These are phyloP conservation scores for Gardenia jasminoides DNA, from an alignment of 257 asterid genomes.

Conservation along the genomic window DNA sequence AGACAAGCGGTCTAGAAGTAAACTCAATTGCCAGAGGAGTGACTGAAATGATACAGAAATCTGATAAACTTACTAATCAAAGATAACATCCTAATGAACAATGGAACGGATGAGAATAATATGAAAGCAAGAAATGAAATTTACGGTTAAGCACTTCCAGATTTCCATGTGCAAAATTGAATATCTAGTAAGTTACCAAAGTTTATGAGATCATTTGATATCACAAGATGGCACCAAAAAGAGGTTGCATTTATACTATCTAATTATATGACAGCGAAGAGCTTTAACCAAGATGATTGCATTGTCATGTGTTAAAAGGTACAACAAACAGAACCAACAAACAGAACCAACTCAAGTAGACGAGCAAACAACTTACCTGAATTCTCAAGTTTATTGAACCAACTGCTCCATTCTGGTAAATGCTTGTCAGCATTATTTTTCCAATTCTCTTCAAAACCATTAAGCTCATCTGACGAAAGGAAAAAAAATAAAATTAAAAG, in stretches of 20 bases:
- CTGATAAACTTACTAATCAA: too few species aligned
- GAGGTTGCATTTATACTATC: too few species aligned
- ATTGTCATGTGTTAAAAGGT: neutral
- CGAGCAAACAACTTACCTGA: constrained; percentile 33
- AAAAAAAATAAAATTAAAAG: constrained; percentile 3
- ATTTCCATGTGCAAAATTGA: neutral
- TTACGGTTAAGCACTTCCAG: too few species aligned
- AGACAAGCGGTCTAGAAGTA: too few species aligned
- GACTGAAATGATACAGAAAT: too few species aligned
- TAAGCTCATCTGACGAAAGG: constrained; percentile 55
- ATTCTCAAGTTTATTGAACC: constrained; percentile 57
- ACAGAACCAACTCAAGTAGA: too few species aligned
- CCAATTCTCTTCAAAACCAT: constrained; percentile 74
- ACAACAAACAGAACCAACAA: neutral
- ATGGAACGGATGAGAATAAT: too few species aligned
- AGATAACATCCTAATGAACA: too few species aligned
- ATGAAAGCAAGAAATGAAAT: too few species aligned
- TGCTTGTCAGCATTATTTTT: constrained; percentile 54
- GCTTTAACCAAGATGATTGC: neutral
- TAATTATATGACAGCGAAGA: neutral
- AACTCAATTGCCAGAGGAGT: too few species aligned
- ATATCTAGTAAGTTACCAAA: neutral
- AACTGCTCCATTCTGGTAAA: constrained; percentile 66
- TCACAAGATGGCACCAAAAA: too few species aligned
- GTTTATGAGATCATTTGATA: neutral